Evolutionary conservation across 371 early-diverging fungal genomes (phyloP).

Genomic region (Mucor velutinosus): DNA sequence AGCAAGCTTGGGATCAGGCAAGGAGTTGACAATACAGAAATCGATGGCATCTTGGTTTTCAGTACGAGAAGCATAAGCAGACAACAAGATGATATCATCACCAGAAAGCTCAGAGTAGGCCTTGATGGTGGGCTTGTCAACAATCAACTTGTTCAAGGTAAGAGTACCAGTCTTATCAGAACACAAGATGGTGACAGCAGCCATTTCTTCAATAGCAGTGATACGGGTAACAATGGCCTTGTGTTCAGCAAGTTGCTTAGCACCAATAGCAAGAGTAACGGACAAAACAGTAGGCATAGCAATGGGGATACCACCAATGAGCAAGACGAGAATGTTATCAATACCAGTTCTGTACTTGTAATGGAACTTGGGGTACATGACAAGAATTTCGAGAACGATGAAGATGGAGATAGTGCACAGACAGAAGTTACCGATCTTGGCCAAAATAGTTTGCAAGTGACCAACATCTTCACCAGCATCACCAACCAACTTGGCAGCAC

Average conservation of each 20-base stretch:
- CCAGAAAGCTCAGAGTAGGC: constrained; percentile 54
- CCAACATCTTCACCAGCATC: constrained; percentile 83
- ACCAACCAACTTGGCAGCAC: constrained; percentile 84
- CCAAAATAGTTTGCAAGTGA: constrained; percentile 88
- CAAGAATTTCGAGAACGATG: constrained; percentile 78
- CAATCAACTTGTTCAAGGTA: constrained; percentile 91
- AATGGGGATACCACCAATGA: constrained; percentile 83
- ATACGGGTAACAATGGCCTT: constrained; percentile 92
- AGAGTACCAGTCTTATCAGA: constrained; percentile 98
- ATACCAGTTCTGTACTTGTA: constrained; percentile 72
- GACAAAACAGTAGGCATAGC: constrained; percentile 88
- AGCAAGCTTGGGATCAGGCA: constrained; percentile 59
- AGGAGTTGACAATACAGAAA: constrained; percentile 72
- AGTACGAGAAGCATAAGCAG: constrained; percentile 73
- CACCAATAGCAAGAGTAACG: constrained; percentile 93
- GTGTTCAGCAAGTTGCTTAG: constrained; percentile 91
- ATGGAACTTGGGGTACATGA: constrained; percentile 81
- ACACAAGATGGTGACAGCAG: constrained; percentile 92
- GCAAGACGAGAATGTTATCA: constrained; percentile 74
- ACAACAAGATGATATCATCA: constrained; percentile 65
- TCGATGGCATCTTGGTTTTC: constrained; percentile 83
- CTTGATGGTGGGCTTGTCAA: constrained; percentile 69
- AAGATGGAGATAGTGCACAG: constrained; percentile 72
- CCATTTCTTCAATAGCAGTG: constrained; percentile 91
- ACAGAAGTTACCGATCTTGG: constrained; percentile 91